A percentile compares a stretch with the other conserved stretches of the same genome.
These are phyloP conservation scores for Suillus clintonianus DNA, from an alignment of 768 basidiomycete genomes.

Conservation along the genomic window DNA sequence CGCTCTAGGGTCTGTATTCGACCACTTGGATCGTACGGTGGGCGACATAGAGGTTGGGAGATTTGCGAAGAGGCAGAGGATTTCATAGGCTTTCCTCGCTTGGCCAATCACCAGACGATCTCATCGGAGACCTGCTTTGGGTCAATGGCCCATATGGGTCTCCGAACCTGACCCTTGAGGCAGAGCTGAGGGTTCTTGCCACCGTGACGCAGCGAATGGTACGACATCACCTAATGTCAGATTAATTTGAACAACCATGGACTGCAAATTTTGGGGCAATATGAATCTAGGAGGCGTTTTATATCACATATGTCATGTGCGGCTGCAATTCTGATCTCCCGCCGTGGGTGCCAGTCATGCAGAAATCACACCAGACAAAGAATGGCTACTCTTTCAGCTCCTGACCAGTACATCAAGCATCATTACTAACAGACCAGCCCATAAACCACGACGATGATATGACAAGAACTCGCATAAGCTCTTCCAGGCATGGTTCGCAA, in stretches of 20 bases:
- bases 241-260: conserved; percentile 4
- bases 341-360: background rate
- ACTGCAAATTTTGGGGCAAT: conserved; percentile 1
- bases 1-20: conserved; percentile 33
- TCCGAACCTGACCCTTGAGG: background rate
- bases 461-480: background rate
- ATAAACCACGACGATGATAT: background rate
- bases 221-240: background rate
- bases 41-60: conserved; percentile 27
- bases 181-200: background rate
- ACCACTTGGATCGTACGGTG: conserved; percentile 34
- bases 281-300: background rate
- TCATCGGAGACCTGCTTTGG: background rate
- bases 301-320: background rate
- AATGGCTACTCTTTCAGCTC: background rate
- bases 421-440: too few relatives aligned
- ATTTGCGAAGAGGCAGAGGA: conserved; percentile 26
- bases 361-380: background rate
- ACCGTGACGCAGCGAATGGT: background rate
- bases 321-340: background rate
- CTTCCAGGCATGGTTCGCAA: background rate
- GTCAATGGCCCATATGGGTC: background rate
- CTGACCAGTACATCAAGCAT: background rate
- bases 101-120: background rate
- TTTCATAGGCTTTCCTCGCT: conserved; percentile 13